Percentiles rank a stretch among this genome's conserved stretches.
Conservation (phyloP, 176 grass and related monocot genomes). For the Elaeis guineensis region DNA sequence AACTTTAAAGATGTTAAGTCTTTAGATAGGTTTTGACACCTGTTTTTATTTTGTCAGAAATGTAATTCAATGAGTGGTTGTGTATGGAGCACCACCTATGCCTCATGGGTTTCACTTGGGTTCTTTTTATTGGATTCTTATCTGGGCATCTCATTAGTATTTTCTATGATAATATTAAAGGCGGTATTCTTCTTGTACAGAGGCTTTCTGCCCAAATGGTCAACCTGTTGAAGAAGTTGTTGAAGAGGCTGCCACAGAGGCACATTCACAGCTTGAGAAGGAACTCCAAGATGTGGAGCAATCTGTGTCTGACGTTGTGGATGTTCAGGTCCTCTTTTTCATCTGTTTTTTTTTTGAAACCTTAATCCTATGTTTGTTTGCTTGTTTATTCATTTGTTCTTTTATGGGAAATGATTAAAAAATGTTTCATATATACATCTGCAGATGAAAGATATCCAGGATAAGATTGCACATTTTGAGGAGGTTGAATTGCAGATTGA, state of each 20-base stretch:
- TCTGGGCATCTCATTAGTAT: no score
- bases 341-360: no score
- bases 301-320: slow-evolving; percentile 70
- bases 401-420: not conserved
- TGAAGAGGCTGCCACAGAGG: slow-evolving; percentile 38
- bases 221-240: slow-evolving; percentile 33
- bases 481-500: slow-evolving; percentile 68
- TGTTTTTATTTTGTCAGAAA: no score
- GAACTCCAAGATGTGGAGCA: slow-evolving; percentile 62
- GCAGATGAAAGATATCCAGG: slow-evolving; percentile 96
- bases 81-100: no score
- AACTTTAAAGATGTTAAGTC: no score
- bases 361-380: not conserved
- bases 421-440: slow-evolving; percentile 1
- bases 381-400: not conserved
- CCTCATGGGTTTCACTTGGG: no score
- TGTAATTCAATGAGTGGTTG: no score
- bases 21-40: no score
- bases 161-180: no score
- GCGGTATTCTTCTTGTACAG: slow-evolving; percentile 2
- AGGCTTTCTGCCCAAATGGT: slow-evolving; percentile 28
- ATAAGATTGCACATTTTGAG: slow-evolving; percentile 72
- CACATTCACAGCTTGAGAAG: slow-evolving; percentile 52
- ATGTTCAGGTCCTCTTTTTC: slow-evolving; percentile 47
- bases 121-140: no score